These are phyloP conservation scores for Fusarium beomiforme DNA, from an alignment of 2,329 filamentous ascomycete genomes.

Conservation along the genomic window DNA sequence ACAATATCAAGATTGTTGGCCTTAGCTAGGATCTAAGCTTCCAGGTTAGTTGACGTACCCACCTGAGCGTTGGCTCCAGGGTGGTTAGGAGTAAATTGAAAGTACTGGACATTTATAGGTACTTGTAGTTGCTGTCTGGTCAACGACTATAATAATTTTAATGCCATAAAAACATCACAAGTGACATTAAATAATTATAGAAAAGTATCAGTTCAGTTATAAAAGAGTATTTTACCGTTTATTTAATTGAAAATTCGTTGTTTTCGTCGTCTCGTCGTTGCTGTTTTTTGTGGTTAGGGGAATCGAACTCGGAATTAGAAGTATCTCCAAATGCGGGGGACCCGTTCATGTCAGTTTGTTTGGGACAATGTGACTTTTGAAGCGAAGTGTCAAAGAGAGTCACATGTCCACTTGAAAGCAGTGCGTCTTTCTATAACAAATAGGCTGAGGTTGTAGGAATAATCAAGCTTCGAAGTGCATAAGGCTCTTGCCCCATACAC, in stretches of 20 bases:
- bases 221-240: fast-evolving
- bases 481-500: neutral
- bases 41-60: slow-evolving; percentile 16
- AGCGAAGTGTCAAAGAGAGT: neutral
- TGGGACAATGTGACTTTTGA: neutral
- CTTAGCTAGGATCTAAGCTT: slow-evolving; percentile 22
- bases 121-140: neutral
- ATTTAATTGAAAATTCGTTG: fast-evolving
- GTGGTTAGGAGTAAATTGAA: neutral
- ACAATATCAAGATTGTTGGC: slow-evolving; percentile 43
- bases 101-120: neutral
- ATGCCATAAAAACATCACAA: neutral
- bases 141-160: neutral
- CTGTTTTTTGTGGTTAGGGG: neutral
- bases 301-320: neutral
- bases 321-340: slow-evolving; percentile 1
- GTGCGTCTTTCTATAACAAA: neutral
- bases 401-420: neutral
- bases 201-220: fast-evolving
- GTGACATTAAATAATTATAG: fast-evolving
- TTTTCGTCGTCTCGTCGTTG: neutral
- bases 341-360: neutral
- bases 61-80: slow-evolving; percentile 15
- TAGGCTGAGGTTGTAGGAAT: neutral
- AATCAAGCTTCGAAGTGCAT: fast-evolving